Conservation (phyloP, 176 grass and related monocot species). For the Carex myosuroides region DNA sequence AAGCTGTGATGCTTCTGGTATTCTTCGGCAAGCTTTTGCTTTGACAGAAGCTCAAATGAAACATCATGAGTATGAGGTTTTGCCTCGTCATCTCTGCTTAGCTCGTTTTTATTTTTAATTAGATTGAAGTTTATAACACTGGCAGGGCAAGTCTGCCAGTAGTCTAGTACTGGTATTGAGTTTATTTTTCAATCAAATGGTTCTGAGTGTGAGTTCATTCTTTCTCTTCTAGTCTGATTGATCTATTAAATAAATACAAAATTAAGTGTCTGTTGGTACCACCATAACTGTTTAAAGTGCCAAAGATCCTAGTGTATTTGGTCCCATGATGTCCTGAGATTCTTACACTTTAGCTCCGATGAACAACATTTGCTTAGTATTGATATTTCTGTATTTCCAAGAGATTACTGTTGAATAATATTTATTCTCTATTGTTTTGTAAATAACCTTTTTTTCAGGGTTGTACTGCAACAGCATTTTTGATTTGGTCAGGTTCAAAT, state of each 20-base stretch:
- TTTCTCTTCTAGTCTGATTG: neutral
- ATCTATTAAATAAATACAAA: neutral
- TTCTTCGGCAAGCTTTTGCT: conserved; percentile 67
- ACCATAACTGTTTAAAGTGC: neutral
- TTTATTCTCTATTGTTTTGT: neutral
- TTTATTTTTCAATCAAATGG: neutral
- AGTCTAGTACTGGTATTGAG: neutral
- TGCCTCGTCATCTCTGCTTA: conserved; percentile 23
- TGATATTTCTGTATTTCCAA: neutral
- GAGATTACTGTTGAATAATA: neutral
- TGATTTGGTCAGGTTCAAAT: conserved; percentile 70
- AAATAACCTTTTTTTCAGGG: conserved; percentile 45
- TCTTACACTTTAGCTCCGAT: neutral
- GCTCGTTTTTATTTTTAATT: neutral
- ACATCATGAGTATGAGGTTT: conserved; percentile 76
- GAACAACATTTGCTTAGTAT: neutral
- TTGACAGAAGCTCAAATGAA: conserved; percentile 63
- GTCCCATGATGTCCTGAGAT: neutral
- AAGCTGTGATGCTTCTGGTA: conserved; percentile 69
- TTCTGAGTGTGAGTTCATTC: neutral
- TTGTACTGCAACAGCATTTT: conserved; percentile 74
- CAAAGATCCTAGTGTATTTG: neutral
- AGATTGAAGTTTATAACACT: neutral
- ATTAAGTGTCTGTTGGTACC: neutral
- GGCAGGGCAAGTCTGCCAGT: neutral